Evolutionary conservation across 2,329 filamentous ascomycete species (phyloP).

Genomic region (Neonectria coccinea): DNA sequence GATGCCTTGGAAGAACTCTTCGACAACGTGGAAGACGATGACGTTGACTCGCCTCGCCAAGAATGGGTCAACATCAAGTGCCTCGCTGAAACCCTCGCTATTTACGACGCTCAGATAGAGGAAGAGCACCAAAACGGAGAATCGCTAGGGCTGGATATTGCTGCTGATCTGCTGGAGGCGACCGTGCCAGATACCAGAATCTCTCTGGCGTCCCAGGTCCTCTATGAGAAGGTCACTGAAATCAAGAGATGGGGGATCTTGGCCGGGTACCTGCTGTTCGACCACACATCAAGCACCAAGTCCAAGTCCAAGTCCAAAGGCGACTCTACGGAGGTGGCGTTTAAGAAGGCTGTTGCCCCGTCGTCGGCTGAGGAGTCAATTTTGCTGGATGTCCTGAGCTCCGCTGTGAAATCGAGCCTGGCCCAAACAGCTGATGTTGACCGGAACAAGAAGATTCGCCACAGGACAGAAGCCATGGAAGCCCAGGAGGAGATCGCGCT

Average conservation of each 20-base stretch:
- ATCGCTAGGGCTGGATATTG: conserved; percentile 61
- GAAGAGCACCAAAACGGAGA: conserved; percentile 63
- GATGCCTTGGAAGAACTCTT: conserved; percentile 80
- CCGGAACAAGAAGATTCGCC: conserved; percentile 66
- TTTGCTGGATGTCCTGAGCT: conserved; percentile 86
- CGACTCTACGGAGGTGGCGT: conserved; percentile 66
- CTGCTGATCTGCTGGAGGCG: conserved; percentile 69
- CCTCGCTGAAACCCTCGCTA: conserved; percentile 83
- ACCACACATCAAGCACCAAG: conserved; percentile 78
- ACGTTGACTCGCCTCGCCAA: conserved; percentile 79
- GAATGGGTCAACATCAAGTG: conserved; percentile 95
- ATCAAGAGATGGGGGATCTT: conserved; percentile 89
- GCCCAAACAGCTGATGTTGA: conserved; percentile 74
- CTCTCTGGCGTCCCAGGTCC: conserved; percentile 83
- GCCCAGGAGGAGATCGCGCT: conserved; percentile 83
- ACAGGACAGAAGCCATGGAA: conserved; percentile 74
- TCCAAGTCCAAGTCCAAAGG: conserved; percentile 63
- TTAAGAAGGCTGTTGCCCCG: conserved; percentile 80
- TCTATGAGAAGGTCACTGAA: conserved; percentile 85
- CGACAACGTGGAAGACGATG: conserved; percentile 77
- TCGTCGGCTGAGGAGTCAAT: conserved; percentile 83
- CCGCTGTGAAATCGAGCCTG: conserved; percentile 81
- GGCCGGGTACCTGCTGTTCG: conserved; percentile 90
- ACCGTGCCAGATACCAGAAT: conserved; percentile 82
- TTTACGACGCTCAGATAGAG: conserved; percentile 80